These are phyloP conservation scores for Gossypium anomalum DNA, from an alignment of 345 rosid genomes.

Conservation along the genomic window DNA sequence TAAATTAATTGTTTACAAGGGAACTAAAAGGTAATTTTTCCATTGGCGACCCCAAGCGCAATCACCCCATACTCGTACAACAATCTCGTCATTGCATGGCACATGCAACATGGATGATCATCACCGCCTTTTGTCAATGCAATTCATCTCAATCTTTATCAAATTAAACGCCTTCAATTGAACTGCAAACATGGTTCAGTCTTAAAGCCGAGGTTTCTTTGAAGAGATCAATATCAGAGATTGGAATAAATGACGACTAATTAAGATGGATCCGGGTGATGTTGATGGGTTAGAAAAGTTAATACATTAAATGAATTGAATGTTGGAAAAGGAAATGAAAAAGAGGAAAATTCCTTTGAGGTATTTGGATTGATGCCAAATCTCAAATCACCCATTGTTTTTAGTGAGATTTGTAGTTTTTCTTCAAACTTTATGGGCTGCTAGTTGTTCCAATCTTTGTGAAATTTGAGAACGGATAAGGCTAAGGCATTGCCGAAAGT, in stretches of 20 bases:
- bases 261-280: conserved; percentile 12
- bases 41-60: too few relatives aligned
- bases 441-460: conserved; percentile 31
- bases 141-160: too few relatives aligned
- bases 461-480: conserved; percentile 21
- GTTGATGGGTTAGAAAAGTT: neutral
- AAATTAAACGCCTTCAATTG: too few relatives aligned
- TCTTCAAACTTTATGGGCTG: neutral
- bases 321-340: conserved; percentile 7
- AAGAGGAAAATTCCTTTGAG: conserved; percentile 32
- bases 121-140: too few relatives aligned
- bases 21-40: too few relatives aligned
- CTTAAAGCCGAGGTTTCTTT: neutral
- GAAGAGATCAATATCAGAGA: neutral
- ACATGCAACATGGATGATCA: too few relatives aligned
- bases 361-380: conserved; percentile 32
- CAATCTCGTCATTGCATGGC: too few relatives aligned
- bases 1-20: too few relatives aligned
- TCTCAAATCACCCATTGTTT: neutral
- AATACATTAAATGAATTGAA: neutral
- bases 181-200: too few relatives aligned
- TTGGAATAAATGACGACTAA: neutral
- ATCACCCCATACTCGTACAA: too few relatives aligned
- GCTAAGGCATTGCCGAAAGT: conserved; percentile 30
- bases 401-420: conserved; percentile 28